Base-by-base conservation (phyloP, 1,284 basidiomycete species). In the Porogramme epimiltina region DNA sequence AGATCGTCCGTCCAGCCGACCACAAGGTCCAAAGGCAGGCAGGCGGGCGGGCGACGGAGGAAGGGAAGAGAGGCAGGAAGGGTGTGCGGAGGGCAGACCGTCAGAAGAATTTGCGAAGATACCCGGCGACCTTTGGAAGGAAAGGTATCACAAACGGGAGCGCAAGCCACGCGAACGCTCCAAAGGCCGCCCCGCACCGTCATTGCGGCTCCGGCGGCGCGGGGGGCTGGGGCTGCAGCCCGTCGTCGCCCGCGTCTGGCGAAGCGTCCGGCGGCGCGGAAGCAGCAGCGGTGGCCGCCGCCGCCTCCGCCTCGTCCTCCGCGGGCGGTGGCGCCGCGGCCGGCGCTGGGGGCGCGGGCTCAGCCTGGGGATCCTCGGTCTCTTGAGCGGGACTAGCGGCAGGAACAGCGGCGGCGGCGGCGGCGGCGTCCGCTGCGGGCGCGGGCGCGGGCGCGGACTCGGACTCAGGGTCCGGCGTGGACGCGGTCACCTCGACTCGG, bases 71-170 rank as follows among this genome's bases (percentile, higher is more conserved):
- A 28, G 38, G 38, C 42, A 20, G 20, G 18, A 51, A 37, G 34
- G 31, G 46, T 26, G 49, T 44, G 36, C 16, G 36, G 34, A 25
- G n/a, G 28, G 42, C 33, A 3, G 41, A 31, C 33, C 22, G 24
- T 66, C 68, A 77, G 47, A 77, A 71, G 54, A 66, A 71, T 62
- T 71, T 72, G 63, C 71, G 70, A 62, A 78, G 61, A 63, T 72
- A 73, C 76, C 71, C 77, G 78, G 82, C 82, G 78, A 82, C 79
- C 79, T 76, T 80, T 71, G 78, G 76, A 69, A 76, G 70, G 58
- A 79, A 66, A 61, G 76, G 74, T 62, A 75, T 69, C 58, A 78
- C 61, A 51, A 78, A 59, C 45, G 70, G 68, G 62, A 77, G 64
- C 56, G 72, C 70, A 59, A 76, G 67, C 73, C 75, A 74, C 62